phyloP scores from a whole-genome alignment of 2,329 filamentous ascomycete genomes.

The Westerdykella sp. region DNA sequence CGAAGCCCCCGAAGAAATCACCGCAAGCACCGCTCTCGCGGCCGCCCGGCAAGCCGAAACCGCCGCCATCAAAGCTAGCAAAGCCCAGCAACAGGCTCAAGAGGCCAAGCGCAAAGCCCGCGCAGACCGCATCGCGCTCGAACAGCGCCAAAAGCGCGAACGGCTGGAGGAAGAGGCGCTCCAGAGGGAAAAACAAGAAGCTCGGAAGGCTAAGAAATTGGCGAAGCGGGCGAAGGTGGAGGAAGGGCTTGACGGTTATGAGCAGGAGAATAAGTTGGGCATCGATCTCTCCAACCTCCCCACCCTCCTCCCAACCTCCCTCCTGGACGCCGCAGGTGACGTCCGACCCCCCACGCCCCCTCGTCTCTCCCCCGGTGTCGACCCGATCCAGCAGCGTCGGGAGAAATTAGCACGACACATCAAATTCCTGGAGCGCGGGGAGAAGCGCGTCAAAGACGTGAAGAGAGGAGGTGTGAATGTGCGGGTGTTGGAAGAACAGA shows the following conservation, averaged over 20 bases:
- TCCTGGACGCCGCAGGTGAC: conserved; percentile 44
- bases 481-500: conserved; percentile 41
- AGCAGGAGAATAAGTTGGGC: background rate
- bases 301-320: conserved; percentile 46
- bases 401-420: conserved; percentile 45
- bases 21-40: conserved; percentile 24
- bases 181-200: conserved; percentile 21
- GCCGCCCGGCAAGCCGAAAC: conserved; percentile 23
- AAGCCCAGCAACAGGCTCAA: conserved; percentile 25
- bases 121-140: conserved; percentile 24
- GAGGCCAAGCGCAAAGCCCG: conserved; percentile 24
- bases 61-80: conserved; percentile 24
- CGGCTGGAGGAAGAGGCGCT: conserved; percentile 26
- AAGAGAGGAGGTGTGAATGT: conserved; percentile 46
- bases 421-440: conserved; percentile 44
- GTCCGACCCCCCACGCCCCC: conserved; percentile 43
- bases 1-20: conserved; percentile 36
- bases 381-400: conserved; percentile 32
- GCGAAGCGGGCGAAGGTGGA: conserved; percentile 8
- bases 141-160: conserved; percentile 29
- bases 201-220: conserved; percentile 27
- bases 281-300: conserved; percentile 39
- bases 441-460: conserved; percentile 47
- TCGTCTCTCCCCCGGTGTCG: conserved; percentile 14
- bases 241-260: background rate